These are phyloP conservation scores for Solanum aculeatissimum DNA, from an alignment of 305 asterid genomes.

Conservation along the genomic window DNA sequence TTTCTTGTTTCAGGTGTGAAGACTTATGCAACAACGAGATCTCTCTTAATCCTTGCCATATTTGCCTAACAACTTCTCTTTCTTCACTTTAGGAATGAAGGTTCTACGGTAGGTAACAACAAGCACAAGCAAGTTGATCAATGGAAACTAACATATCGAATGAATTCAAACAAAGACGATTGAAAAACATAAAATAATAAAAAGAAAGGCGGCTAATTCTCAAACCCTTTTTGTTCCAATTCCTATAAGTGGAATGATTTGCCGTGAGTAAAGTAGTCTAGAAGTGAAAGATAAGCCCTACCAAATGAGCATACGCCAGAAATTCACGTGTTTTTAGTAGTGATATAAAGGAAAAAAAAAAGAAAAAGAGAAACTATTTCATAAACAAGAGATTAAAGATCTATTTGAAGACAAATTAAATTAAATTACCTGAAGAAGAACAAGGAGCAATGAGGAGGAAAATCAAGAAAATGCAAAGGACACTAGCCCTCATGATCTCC, in stretches of 20 bases:
- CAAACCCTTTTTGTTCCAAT: no score
- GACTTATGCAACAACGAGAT: neutral
- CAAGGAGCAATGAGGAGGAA: conserved; percentile 27
- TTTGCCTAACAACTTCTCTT: neutral
- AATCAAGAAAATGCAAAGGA: conserved; percentile 5
- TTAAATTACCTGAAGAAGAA: neutral
- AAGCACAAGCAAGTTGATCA: neutral
- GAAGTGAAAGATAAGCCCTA: neutral
- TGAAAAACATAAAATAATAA: neutral
- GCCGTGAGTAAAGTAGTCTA: neutral
- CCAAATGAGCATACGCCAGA: neutral
- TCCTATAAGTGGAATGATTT: neutral
- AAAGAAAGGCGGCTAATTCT: neutral
- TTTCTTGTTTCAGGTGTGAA: neutral
- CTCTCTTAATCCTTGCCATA: neutral
- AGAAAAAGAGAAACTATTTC: neutral
- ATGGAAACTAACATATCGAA: neutral
- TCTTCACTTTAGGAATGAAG: neutral
- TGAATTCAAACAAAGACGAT: neutral
- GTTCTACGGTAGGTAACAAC: neutral
- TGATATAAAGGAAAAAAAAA: neutral
- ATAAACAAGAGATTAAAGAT: conserved; percentile 1
- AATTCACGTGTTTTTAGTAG: neutral
- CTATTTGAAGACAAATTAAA: neutral
- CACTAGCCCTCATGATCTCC: conserved; percentile 8